These are phyloP conservation scores for Podochytrium sp. DNA, from an alignment of 192 early-diverging fungal genomes.

Conservation along the genomic window DNA sequence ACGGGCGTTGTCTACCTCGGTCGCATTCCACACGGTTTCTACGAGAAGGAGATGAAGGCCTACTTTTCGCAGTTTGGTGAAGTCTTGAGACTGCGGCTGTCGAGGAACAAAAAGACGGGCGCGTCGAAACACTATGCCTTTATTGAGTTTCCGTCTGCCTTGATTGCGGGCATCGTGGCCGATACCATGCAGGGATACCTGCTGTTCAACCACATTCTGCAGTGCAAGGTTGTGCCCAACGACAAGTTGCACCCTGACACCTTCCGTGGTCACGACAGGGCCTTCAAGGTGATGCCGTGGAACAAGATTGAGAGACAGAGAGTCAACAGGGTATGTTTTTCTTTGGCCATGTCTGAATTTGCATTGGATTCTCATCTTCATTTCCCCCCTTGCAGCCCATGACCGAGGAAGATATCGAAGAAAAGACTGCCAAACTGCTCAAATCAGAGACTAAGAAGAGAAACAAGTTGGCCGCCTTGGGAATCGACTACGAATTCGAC, in stretches of 20 bases:
- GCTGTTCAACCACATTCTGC: constrained; percentile 29
- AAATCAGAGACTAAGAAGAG: constrained; percentile 65
- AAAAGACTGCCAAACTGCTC: constrained; percentile 52
- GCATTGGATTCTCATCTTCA: no score
- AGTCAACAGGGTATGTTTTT: constrained; percentile 63
- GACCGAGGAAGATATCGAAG: constrained; percentile 51
- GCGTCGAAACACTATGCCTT: constrained; percentile 92
- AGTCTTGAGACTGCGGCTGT: constrained; percentile 75
- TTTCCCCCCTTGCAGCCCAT: constrained; percentile 40
- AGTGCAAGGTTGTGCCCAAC: constrained; percentile 62
- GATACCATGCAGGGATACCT: constrained; percentile 82
- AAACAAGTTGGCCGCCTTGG: constrained; percentile 64
- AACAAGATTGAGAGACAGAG: constrained; percentile 58
- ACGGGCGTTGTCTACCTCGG: constrained; percentile 87
- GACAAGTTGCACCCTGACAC: constrained; percentile 75
- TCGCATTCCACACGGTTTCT: constrained; percentile 94
- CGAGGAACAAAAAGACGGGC: constrained; percentile 92
- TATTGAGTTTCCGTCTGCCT: constrained; percentile 81
- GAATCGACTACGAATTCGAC: constrained; percentile 90
- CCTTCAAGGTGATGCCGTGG: constrained; percentile 67
- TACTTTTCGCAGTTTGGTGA: constrained; percentile 96
- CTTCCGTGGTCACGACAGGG: constrained; percentile 74
- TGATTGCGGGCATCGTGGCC: constrained; percentile 89
- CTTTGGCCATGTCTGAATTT: neutral
- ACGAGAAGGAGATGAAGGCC: constrained; percentile 85